Conservation (phyloP, 768 basidiomycete species). For the Pleurotus pulmonarius region DNA sequence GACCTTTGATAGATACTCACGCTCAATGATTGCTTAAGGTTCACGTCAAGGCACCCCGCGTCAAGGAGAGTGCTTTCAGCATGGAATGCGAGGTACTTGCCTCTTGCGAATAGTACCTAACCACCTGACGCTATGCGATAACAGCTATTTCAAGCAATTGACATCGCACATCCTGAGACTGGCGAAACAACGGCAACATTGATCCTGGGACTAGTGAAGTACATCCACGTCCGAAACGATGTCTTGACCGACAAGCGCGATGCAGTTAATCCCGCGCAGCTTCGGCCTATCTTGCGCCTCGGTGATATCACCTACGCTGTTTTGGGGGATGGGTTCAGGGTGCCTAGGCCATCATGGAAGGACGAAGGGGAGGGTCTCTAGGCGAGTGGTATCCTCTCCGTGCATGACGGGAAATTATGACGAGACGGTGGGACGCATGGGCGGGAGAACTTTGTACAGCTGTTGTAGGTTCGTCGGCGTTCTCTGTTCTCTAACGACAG, state of each 20-base stretch:
- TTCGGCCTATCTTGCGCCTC: slow-evolving; percentile 47
- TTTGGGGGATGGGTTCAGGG: slow-evolving; percentile 47
- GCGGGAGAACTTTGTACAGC: no score
- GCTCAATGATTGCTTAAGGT: slow-evolving; percentile 22
- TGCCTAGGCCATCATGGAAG: slow-evolving; percentile 50
- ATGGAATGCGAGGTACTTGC: slow-evolving; percentile 53
- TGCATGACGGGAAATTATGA: slow-evolving; percentile 14
- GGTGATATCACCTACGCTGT: slow-evolving; percentile 47
- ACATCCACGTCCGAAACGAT: slow-evolving; percentile 55
- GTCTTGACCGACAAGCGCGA: slow-evolving; percentile 36
- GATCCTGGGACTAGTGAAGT: slow-evolving; percentile 51
- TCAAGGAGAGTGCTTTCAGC: slow-evolving; percentile 60
- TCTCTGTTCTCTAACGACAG: no score
- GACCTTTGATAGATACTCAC: neutral
- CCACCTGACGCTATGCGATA: slow-evolving; percentile 19
- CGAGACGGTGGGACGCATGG: no score
- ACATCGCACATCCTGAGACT: slow-evolving; percentile 36
- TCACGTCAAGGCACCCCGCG: slow-evolving; percentile 48
- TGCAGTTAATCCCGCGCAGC: slow-evolving; percentile 42
- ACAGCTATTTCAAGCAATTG: slow-evolving; percentile 39
- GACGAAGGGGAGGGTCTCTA: slow-evolving; percentile 50
- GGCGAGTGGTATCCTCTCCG: slow-evolving; percentile 31
- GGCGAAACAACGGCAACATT: slow-evolving; percentile 35
- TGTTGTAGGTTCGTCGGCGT: no score
- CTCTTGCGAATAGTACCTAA: neutral